These are phyloP conservation scores for Mediolabrus comicus DNA, from an alignment of 108 stramenopile species.

Conservation along the genomic window DNA sequence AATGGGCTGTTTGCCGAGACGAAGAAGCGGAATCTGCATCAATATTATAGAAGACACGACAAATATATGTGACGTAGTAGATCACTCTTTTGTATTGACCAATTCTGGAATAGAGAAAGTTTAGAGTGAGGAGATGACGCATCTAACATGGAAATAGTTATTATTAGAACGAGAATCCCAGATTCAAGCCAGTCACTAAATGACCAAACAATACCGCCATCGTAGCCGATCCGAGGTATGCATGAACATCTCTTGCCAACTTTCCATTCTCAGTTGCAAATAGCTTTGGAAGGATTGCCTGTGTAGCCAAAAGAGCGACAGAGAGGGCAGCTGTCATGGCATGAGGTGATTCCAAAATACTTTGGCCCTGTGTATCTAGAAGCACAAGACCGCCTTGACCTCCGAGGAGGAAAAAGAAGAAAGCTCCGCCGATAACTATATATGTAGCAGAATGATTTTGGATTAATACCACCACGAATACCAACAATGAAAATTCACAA, in stretches of 20 bases:
- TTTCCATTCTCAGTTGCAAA: slow-evolving; percentile 28
- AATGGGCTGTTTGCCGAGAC: too few species aligned
- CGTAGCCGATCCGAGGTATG: slow-evolving; percentile 54
- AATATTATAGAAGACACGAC: too few species aligned
- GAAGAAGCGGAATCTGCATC: too few species aligned
- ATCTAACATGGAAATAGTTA: neutral
- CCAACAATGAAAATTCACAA: slow-evolving; percentile 9
- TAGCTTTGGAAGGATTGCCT: slow-evolving; percentile 45
- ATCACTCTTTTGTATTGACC: too few species aligned
- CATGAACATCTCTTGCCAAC: slow-evolving; percentile 40
- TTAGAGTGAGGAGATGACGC: too few species aligned
- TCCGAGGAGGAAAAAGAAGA: slow-evolving; percentile 56
- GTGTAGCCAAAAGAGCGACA: slow-evolving; percentile 28
- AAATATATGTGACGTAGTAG: too few species aligned
- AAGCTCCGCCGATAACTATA: slow-evolving; percentile 28
- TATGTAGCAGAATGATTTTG: neutral
- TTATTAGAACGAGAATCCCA: slow-evolving; percentile 39
- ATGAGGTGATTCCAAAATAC: slow-evolving; percentile 46
- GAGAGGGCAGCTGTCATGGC: slow-evolving; percentile 39
- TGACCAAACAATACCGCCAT: slow-evolving; percentile 49
- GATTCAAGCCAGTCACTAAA: slow-evolving; percentile 38
- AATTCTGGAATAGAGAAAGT: too few species aligned
- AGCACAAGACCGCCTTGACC: slow-evolving; percentile 59
- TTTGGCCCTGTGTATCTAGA: slow-evolving; percentile 36
- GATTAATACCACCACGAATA: too few species aligned